A percentile compares a stretch with the other conserved stretches of the same genome.
Conservation (phyloP, 129 eudicot species). For the Daucus carota region DNA sequence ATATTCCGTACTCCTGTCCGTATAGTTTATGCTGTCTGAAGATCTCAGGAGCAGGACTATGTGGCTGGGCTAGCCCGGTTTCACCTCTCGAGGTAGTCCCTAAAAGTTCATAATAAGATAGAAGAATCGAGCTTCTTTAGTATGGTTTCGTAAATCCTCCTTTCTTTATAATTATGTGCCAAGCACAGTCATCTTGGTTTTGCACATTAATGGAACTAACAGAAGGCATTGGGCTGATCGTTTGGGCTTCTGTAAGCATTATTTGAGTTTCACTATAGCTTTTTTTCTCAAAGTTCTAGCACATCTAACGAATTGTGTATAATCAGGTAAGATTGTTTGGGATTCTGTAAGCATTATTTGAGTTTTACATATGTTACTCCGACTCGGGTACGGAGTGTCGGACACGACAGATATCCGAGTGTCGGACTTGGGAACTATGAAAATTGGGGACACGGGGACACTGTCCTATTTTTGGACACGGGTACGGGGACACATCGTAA, state of each 20-base stretch:
- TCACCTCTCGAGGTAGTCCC: slow-evolving; percentile 76
- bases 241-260: slow-evolving; percentile 80
- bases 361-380: no score
- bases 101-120: neutral
- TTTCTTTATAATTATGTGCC: slow-evolving; percentile 46
- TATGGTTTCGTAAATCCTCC: slow-evolving; percentile 1
- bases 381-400: no score
- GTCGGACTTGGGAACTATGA: no score
- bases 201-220: slow-evolving; percentile 88
- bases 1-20: slow-evolving; percentile 13
- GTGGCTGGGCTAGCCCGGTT: slow-evolving; percentile 79
- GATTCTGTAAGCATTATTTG: no score
- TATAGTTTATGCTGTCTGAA: slow-evolving; percentile 36
- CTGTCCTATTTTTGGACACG: no score
- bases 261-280: slow-evolving; percentile 7
- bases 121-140: neutral
- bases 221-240: slow-evolving; percentile 96
- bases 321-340: slow-evolving; percentile 60
- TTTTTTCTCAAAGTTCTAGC: no score
- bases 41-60: slow-evolving; percentile 83
- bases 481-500: no score
- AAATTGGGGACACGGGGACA: no score
- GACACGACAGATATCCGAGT: no score
- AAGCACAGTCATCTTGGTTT: slow-evolving; percentile 34
- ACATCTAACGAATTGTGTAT: neutral